A percentile compares a stretch with the other conserved stretches of the same genome.
Evolutionary conservation across 2,329 filamentous ascomycete species (phyloP).

Genomic region (Davidsoniella neocaledoniae): DNA sequence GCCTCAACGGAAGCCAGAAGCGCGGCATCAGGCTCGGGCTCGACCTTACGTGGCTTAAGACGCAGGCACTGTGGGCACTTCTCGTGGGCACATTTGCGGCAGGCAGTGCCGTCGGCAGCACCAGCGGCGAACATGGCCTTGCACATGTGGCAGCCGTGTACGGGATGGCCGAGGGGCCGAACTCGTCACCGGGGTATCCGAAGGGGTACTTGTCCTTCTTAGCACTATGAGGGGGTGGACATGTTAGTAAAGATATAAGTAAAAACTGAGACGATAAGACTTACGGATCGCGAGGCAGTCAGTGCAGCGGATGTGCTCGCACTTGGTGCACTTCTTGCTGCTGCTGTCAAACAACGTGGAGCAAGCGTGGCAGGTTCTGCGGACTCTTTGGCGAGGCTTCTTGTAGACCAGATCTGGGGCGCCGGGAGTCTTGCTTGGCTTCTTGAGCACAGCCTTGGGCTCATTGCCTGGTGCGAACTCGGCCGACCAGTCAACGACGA

Average conservation of each 20-base stretch:
- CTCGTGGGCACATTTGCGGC: constrained; percentile 41
- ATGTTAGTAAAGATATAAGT: constrained; percentile 8
- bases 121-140: constrained; percentile 36
- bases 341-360: constrained; percentile 40
- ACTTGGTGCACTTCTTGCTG: constrained; percentile 48
- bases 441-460: constrained; percentile 32
- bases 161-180: constrained; percentile 33
- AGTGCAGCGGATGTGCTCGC: constrained; percentile 58
- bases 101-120: constrained; percentile 35
- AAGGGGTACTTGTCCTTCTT: constrained; percentile 54
- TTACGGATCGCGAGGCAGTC: constrained; percentile 65
- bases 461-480: constrained; percentile 22
- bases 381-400: constrained; percentile 53
- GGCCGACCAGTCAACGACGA: constrained; percentile 23
- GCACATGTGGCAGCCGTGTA: constrained; percentile 47
- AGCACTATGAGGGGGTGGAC: constrained; percentile 24
- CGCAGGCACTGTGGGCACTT: constrained; percentile 44
- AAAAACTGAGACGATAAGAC: constrained; percentile 20
- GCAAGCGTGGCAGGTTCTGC: constrained; percentile 64
- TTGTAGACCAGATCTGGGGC: constrained; percentile 57
- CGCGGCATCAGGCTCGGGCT: constrained; percentile 44
- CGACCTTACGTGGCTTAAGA: constrained; percentile 40
- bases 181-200: constrained; percentile 51
- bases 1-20: constrained; percentile 40
- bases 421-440: constrained; percentile 43